Evolutionary conservation across 2,329 filamentous ascomycete genomes (phyloP), one percentile per base, ranked within the genome.

Genomic region (Sporothrix schenckii): DNA sequence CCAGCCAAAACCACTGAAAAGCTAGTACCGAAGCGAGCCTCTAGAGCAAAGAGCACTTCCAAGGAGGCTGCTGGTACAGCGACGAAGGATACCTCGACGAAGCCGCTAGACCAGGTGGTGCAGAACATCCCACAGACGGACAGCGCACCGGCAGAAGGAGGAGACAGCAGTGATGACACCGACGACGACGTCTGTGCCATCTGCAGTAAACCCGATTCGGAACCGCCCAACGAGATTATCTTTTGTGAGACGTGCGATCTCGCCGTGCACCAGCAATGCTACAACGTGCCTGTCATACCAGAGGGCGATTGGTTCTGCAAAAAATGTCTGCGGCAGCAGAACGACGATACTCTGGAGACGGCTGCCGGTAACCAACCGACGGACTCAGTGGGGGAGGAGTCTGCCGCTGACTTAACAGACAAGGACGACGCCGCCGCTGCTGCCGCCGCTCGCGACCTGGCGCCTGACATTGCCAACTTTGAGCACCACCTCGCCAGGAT

Each of bases 171-270:
- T 21, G 78, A 80, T 13, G 77, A 77, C 11, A 80, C 80, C 3
- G 84, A 87, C 58, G 86, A 87, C 21, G 85, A 87, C 69, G 81
- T 86, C 0, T 90, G 88, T 74, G 80, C 79, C 21, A 81, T 90
- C 49, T 90, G 88, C 76, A 81, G 80, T 50, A 85, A 85, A 69
- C 84, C 86, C 0, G 83, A 89, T 72, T 89, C 87, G 0, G 80
- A 83, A 49, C 79, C 82, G 2, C 85, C 85, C 1, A 90, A 90
- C 75, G 82, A 88, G 75, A 90, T 90, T 47, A 80, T 90, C 10
- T 83, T 90, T 49, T 90, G 88, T 78, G 88, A 90, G 73, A 84
- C 83, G 68, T 90, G 88, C 79, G 86, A 90, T 76, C 83, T 84
- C 77, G 85, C 86, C 0, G 86, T 87, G 54, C 88, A 90, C 74